Conservation (phyloP, 345 rosid genomes). For the Xanthoceras sorbifolium region DNA sequence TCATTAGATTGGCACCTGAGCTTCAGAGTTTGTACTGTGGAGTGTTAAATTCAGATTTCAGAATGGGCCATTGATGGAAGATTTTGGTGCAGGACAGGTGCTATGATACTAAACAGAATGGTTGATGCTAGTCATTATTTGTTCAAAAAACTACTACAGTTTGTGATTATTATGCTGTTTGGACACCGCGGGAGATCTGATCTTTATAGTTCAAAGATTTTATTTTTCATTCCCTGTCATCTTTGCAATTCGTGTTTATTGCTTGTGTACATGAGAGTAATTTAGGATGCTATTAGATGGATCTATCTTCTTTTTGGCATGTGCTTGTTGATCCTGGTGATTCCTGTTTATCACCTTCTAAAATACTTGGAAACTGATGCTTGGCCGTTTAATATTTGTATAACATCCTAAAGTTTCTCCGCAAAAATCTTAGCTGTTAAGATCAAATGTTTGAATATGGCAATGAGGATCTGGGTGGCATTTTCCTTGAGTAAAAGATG, state of each 20-base stretch:
- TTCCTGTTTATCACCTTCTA: background rate
- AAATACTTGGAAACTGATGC: background rate
- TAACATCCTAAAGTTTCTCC: background rate
- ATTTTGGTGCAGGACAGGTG: constrained; percentile 4
- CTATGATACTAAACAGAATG: background rate
- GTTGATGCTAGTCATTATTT: background rate
- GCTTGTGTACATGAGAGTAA: background rate
- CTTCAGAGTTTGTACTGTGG: background rate
- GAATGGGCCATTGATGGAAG: background rate
- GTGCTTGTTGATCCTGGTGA: background rate
- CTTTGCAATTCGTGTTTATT: background rate
- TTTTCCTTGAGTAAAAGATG: background rate
- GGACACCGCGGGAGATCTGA: background rate
- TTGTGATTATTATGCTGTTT: background rate
- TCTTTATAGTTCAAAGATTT: background rate
- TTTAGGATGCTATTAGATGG: background rate
- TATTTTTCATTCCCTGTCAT: too few relatives aligned
- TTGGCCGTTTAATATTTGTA: background rate
- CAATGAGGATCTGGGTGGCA: background rate
- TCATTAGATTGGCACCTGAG: background rate
- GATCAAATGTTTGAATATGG: background rate
- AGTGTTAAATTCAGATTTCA: background rate
- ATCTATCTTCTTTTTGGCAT: background rate
- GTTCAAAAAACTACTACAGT: background rate
- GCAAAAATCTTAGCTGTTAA: background rate